Evolutionary conservation across 768 basidiomycete genomes (phyloP).

Genomic region (Kwoniella sp.): DNA sequence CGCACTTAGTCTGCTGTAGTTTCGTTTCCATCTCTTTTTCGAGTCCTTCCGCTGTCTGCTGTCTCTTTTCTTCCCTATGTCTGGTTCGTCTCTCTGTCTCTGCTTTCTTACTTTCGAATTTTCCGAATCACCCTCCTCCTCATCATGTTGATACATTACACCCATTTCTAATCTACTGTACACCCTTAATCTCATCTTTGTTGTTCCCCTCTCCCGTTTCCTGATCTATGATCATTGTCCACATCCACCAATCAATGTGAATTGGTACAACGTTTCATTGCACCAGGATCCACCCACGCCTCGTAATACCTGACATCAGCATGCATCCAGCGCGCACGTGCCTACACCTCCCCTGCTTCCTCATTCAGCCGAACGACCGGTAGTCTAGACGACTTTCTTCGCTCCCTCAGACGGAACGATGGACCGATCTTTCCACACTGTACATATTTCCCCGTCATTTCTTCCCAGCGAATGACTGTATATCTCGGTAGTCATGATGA

Average conservation of each 20-base stretch:
- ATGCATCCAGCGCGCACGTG: too few relatives aligned
- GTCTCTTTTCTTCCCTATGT: too few relatives aligned
- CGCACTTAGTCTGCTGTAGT: too few relatives aligned
- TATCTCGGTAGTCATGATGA: conserved; percentile 3
- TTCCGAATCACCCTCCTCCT: background rate
- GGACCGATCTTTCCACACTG: background rate
- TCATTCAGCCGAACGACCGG: background rate
- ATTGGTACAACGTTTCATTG: too few relatives aligned
- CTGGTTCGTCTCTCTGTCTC: background rate
- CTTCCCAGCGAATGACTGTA: too few relatives aligned
- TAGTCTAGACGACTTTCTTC: conserved; percentile 13
- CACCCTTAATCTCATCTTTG: too few relatives aligned
- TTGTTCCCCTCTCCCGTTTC: background rate
- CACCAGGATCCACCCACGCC: too few relatives aligned
- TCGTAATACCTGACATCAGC: too few relatives aligned
- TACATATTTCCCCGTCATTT: background rate
- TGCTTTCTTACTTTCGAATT: background rate
- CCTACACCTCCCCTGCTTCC: too few relatives aligned
- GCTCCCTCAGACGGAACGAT: conserved; percentile 4
- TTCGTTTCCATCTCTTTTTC: too few relatives aligned
- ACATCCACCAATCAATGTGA: background rate
- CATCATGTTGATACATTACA: background rate
- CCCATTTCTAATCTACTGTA: background rate
- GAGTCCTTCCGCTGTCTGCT: too few relatives aligned
- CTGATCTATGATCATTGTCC: background rate